Evolutionary conservation across 352 stramenopile species (phyloP).

Genomic region (Pythium vanterpoolii): DNA sequence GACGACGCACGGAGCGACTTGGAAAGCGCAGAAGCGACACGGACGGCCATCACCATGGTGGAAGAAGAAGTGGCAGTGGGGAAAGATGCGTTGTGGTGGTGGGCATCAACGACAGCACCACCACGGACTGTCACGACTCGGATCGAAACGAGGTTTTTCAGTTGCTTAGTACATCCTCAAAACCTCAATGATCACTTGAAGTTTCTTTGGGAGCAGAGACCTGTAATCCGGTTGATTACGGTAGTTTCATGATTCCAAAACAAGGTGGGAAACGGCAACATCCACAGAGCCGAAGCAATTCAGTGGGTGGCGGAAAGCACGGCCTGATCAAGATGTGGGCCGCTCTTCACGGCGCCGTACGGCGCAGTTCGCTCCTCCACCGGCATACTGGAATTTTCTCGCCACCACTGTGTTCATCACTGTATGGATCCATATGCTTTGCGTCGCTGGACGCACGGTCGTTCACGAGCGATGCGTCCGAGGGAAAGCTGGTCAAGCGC

Average conservation of each 20-base stretch:
- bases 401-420: constrained; percentile 1
- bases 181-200: constrained; percentile 24
- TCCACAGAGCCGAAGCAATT: not conserved
- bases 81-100: constrained; percentile 15
- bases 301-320: not conserved
- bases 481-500: constrained; percentile 66
- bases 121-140: not conserved
- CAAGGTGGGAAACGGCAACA: constrained; percentile 16
- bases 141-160: constrained; percentile 9
- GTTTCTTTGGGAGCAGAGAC: not conserved
- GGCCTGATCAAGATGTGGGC: constrained; percentile 7
- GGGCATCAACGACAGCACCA: constrained; percentile 2
- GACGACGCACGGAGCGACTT: constrained; percentile 43
- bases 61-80: no score
- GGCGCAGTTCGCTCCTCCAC: constrained; percentile 1
- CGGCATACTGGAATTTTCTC: not conserved
- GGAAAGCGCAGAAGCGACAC: constrained; percentile 47
- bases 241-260: constrained; percentile 7
- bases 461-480: constrained; percentile 2
- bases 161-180: constrained; percentile 8
- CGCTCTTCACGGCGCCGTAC: not conserved
- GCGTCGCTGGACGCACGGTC: constrained; percentile 3
- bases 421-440: constrained; percentile 4
- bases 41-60: constrained; percentile 45
- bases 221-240: constrained; percentile 10